These are phyloP conservation scores for Paraconiothyrium brasiliense DNA, from an alignment of 2,329 filamentous ascomycete genomes.

Conservation along the genomic window DNA sequence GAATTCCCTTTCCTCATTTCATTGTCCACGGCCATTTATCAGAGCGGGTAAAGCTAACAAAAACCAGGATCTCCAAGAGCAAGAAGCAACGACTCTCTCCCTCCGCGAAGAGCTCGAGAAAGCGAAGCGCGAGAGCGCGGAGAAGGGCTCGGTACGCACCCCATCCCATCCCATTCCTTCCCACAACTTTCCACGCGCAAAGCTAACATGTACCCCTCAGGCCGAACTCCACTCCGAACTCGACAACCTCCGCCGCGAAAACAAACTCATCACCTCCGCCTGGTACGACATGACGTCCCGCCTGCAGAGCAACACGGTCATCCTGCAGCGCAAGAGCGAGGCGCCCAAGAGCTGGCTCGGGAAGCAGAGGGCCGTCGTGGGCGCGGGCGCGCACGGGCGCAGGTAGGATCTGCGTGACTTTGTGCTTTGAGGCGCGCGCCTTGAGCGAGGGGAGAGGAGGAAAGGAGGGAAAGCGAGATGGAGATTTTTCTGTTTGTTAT, in stretches of 20 bases:
- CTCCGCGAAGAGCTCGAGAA: conserved; percentile 45
- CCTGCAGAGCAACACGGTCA: conserved; percentile 83
- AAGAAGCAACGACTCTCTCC: conserved; percentile 31
- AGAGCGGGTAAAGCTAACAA: not conserved
- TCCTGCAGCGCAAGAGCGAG: conserved; percentile 77
- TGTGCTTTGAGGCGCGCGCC: no score
- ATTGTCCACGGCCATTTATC: not conserved
- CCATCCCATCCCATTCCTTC: not conserved
- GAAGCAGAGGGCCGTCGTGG: conserved; percentile 73
- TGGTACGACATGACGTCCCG: conserved; percentile 85
- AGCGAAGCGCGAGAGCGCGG: conserved; percentile 44
- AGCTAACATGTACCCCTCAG: conserved; percentile 23
- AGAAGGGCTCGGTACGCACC: conserved; percentile 47
- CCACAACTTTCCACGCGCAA: not conserved
- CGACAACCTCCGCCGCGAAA: conserved; percentile 79
- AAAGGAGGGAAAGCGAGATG: no score
- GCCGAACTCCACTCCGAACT: conserved; percentile 58
- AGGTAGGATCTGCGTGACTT: not conserved
- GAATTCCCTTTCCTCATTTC: conserved; percentile 9
- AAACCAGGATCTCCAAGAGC: conserved; percentile 44
- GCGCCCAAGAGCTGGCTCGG: conserved; percentile 83
- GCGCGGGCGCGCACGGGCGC: conserved; percentile 22
- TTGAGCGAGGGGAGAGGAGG: no score
- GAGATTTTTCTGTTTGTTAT: no score
- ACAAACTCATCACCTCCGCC: conserved; percentile 79